Evolutionary conservation across 768 basidiomycete species (phyloP), one percentile per base, ranked within the genome.

Genomic region (Amanita pallidorosea): DNA sequence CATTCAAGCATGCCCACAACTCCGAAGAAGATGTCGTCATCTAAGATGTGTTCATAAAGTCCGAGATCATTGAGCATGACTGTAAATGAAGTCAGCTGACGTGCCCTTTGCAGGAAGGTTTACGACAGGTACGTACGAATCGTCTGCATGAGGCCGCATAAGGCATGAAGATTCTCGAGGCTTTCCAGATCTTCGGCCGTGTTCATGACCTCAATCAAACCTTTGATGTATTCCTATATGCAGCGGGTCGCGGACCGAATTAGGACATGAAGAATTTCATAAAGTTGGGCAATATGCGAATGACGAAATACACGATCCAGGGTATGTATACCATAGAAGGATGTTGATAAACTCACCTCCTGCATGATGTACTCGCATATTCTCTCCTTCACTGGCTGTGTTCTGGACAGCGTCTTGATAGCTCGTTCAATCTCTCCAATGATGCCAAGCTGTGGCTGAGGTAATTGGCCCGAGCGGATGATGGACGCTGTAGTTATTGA

Each of bases 1-100:
- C 94, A 99, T 75, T 99, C 96, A 55, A 99, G 81, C 75, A 98
- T 95, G 42, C 94, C 93, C 37, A 94, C 81, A 44, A 97, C 88
- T 45, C 90, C 92, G 56, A 87, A 79, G 68, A 96, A 98, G 48
- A 92, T 69, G 34, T 93, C 88, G 60, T 98, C 94, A 51, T 90
- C 85, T 35, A 98, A 76, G 56, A 99, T 86, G 62, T 93, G 88
- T 67, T 99, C 95, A 63, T 94, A 94, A 64, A 99, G 79, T 36
- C 75, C 76, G 64, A 93, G 92, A 65, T 99, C 96, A 64, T 97
- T 97, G 61, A 97, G 76, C 73, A 91, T 81, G 55, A 99, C 93
- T 96, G 61, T 15, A 36, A 31, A 53, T 43, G 49, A 54, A 42
- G 29, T 38, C 38, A 8, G 53, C 47, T n/a, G 41, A 43, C 36